Conservation (phyloP, 805 yeast genomes). For the Saccharomyces cerevisiae region DNA sequence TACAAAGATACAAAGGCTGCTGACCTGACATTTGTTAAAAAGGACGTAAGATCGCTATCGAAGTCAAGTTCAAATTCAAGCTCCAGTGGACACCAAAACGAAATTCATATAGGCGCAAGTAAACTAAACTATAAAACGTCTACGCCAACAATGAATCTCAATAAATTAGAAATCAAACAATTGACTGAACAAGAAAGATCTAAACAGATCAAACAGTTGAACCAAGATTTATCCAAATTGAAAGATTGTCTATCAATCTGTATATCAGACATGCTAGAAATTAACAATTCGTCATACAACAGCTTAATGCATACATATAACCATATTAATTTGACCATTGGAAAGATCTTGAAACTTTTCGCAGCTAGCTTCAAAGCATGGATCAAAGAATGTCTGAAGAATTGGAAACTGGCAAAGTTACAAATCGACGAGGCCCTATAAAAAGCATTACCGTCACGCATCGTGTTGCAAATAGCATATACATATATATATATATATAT, state of each 20-base stretch:
- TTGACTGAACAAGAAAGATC: constrained; percentile 31
- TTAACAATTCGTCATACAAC: constrained; percentile 27
- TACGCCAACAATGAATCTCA: constrained; percentile 6
- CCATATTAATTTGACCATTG: constrained; percentile 26
- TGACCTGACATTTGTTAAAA: constrained; percentile 13
- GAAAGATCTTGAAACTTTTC: constrained; percentile 25
- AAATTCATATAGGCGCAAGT: not conserved
- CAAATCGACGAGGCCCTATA: constrained; percentile 8
- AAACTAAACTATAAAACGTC: constrained; percentile 2
- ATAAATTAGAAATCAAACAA: constrained; percentile 26
- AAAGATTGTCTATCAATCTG: constrained; percentile 34
- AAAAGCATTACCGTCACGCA: not conserved
- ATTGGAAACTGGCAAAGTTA: constrained; percentile 34
- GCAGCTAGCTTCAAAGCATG: constrained; percentile 30
- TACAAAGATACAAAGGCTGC: constrained; percentile 10
- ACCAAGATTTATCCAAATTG: constrained; percentile 32
- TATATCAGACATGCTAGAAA: constrained; percentile 31
- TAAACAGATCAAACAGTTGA: constrained; percentile 31
- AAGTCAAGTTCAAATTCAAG: not conserved
- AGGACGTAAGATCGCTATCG: not conserved
- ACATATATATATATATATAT: not conserved
- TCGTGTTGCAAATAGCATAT: not conserved
- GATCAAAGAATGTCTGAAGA: constrained; percentile 31
- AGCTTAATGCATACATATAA: constrained; percentile 25
- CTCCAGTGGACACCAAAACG: not conserved